These are phyloP conservation scores for Kokia cookei DNA, from an alignment of 441 rosid genomes.

Conservation along the genomic window DNA sequence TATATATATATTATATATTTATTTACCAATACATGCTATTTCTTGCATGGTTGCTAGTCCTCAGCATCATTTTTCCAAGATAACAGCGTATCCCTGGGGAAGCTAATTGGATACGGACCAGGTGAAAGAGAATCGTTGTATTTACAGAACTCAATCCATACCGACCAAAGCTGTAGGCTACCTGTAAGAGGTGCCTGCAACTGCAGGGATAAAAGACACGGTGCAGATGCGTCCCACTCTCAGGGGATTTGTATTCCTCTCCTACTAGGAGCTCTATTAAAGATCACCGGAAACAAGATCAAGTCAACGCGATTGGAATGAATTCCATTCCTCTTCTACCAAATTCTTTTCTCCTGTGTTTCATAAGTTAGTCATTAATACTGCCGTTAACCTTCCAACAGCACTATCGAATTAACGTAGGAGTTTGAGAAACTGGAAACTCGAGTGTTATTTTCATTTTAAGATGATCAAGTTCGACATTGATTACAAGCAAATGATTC, in stretches of 20 bases:
- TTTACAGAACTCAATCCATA: slow-evolving; percentile 17
- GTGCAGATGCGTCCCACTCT: slow-evolving; percentile 20
- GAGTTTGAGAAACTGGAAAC: not conserved
- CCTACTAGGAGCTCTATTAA: slow-evolving; percentile 25
- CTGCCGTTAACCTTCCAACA: not conserved
- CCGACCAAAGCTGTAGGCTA: slow-evolving; percentile 12
- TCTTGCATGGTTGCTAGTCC: slow-evolving; percentile 21
- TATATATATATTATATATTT: too few species aligned
- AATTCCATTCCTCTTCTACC: not conserved
- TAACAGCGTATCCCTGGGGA: slow-evolving; percentile 34
- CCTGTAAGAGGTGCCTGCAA: not conserved
- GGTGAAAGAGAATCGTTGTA: slow-evolving; percentile 17
- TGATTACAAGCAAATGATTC: not conserved
- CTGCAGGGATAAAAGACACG: slow-evolving; percentile 5
- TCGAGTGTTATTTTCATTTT: not conserved
- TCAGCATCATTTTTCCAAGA: slow-evolving; percentile 54
- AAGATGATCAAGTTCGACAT: not conserved
- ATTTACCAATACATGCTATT: not conserved
- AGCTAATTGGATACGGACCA: slow-evolving; percentile 36
- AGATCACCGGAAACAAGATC: slow-evolving; percentile 34
- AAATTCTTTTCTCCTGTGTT: not conserved
- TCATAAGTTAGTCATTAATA: not conserved
- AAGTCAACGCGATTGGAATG: slow-evolving; percentile 17
- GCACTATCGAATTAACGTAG: not conserved
- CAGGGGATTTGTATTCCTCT: slow-evolving; percentile 54